phyloP scores from a whole-genome alignment of 345 rosid species.

The Rubroshorea leprosula region DNA sequence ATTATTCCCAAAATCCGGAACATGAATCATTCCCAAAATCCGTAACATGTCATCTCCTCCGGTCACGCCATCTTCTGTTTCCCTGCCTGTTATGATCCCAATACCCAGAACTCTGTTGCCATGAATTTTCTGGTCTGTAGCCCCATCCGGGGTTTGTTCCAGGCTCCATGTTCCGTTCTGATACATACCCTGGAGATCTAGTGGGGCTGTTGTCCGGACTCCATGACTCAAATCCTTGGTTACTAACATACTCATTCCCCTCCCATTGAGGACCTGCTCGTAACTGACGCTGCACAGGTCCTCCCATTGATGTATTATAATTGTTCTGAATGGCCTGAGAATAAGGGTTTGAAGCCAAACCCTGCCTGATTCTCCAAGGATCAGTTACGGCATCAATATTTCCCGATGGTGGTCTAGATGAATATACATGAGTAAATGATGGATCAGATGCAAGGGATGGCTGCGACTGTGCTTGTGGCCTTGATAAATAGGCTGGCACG shows the following conservation, averaged over 20 bases:
- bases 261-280: conserved; percentile 32
- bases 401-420: too few relatives aligned
- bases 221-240: conserved; percentile 76
- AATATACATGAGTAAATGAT: too few relatives aligned
- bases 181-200: conserved; percentile 31
- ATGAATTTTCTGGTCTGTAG: conserved; percentile 33
- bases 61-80: conserved; percentile 52
- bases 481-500: conserved; percentile 8
- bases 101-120: conserved; percentile 40
- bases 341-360: conserved; percentile 29
- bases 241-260: conserved; percentile 23
- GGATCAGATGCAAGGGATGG: too few relatives aligned
- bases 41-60: conserved; percentile 24
- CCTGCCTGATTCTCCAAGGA: conserved; percentile 48
- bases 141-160: conserved; percentile 23
- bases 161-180: conserved; percentile 31
- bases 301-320: conserved; percentile 22
- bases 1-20: too few relatives aligned
- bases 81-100: conserved; percentile 39
- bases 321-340: conserved; percentile 34
- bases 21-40: not conserved
- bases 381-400: conserved; percentile 26
- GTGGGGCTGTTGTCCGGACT: conserved; percentile 78
- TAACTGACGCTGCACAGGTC: conserved; percentile 27
- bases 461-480: conserved; percentile 18